phyloP scores from a whole-genome alignment of 2,329 filamentous ascomycete genomes.

The Cladosporium sp. region DNA sequence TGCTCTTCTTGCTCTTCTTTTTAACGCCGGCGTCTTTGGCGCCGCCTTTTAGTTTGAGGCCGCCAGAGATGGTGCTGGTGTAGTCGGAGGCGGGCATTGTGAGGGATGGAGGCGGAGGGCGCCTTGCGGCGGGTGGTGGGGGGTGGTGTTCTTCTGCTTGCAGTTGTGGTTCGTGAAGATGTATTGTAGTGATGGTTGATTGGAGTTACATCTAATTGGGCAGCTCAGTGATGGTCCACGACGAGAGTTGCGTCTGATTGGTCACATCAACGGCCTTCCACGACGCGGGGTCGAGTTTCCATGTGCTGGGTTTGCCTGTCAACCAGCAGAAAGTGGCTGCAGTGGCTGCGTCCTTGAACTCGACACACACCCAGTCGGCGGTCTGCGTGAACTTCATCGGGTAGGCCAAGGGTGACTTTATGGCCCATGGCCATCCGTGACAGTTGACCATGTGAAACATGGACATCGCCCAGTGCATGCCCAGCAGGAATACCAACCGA shows the following conservation, averaged over 20 bases:
- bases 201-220: not conserved
- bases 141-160: not conserved
- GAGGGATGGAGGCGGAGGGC: not conserved
- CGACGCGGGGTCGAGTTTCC: not conserved
- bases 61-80: conserved; percentile 66
- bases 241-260: no score
- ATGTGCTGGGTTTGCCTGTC: not conserved
- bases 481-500: not conserved
- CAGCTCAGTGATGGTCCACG: not conserved
- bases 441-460: not conserved
- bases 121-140: not conserved
- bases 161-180: not conserved
- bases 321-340: not conserved
- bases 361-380: not conserved
- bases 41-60: conserved; percentile 81
- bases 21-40: conserved; percentile 61
- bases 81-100: conserved; percentile 77
- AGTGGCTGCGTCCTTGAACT: not conserved
- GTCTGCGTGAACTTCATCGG: not conserved
- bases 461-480: not conserved
- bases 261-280: not conserved
- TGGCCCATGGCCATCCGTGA: not conserved
- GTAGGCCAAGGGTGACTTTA: not conserved
- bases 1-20: conserved; percentile 60
- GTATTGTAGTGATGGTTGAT: not conserved